Evolutionary conservation across 352 stramenopile genomes (phyloP), one percentile per base, ranked within the genome.

Genomic region (Phytophthora lateralis): DNA sequence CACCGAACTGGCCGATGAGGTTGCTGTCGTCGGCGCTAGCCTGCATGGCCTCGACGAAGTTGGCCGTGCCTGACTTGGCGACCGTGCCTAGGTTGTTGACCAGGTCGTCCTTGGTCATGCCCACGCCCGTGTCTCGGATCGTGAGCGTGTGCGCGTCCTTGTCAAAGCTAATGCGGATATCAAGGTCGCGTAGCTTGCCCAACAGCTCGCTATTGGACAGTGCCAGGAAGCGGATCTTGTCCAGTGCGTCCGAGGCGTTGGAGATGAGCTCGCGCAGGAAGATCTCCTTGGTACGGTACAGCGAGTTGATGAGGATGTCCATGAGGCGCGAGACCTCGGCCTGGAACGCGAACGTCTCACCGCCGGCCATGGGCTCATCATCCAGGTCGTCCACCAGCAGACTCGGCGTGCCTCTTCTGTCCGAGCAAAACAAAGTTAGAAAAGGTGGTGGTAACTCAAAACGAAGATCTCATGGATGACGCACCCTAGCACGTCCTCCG

Each of bases 261-360:
- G 96, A 99, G 68, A 99, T 99, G 20, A 99, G 77, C 72, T 99
- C 98, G 43, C 98, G 90, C 27, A 99, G 78, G 78, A 99, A 99
- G 57, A 99, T 98, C 65, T 99, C 96, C 75, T 98, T 99, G 69
- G 98, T 98, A 70, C 95, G 93, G 80, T 96, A 97, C 35, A 99
- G 80, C 58, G 95, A 98, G 75, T 99, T 99, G 74, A 99, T 99
- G 63, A 99, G 97, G 73, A 99, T 99, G 77, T 99, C 97, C 82
- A 99, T 98, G 69, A 99, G 92, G 6, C 97, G 94, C 57, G 96
- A 98, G 18, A 99, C 97, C 69, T 99, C 97, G 39, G 97, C 96
- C 60, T 98, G 91, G 76, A 98, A 98, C 56, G 85, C 89, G 45
- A 96, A 98, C 54, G 84, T 93, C 63, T 98, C 93, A 45, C 86